Conservation (phyloP, 768 basidiomycete species). For the Agrocybe chaxingu region DNA sequence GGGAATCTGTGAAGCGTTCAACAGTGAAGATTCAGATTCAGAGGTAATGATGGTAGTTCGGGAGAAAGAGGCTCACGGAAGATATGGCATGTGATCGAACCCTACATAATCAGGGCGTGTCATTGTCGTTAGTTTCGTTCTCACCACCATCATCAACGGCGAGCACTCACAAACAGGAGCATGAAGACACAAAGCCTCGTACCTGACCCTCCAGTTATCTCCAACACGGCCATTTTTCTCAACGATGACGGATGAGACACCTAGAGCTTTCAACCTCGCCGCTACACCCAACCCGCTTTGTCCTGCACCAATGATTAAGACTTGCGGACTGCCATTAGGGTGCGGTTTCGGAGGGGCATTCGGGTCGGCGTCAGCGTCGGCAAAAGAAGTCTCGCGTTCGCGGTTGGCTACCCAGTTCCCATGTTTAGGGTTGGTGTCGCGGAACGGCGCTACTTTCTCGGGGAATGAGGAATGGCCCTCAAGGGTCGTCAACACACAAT, state of each 20-base stretch:
- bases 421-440: slow-evolving; percentile 37
- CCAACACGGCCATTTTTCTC: slow-evolving; percentile 56
- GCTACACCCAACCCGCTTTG: slow-evolving; percentile 62
- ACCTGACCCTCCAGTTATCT: slow-evolving; percentile 62
- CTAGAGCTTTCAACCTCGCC: slow-evolving; percentile 56
- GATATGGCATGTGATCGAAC: slow-evolving; percentile 41
- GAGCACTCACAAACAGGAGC: slow-evolving; percentile 42
- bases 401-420: slow-evolving; percentile 47
- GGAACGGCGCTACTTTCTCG: slow-evolving; percentile 37
- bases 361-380: no score
- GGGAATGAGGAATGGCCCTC: slow-evolving; percentile 42
- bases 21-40: no score
- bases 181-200: slow-evolving; percentile 55
- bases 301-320: slow-evolving; percentile 55
- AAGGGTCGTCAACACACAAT: slow-evolving; percentile 49
- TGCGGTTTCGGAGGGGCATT: no score
- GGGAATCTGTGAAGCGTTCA: slow-evolving; percentile 41
- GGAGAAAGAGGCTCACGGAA: slow-evolving; percentile 38
- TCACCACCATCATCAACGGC: slow-evolving; percentile 3
- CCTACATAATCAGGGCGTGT: slow-evolving; percentile 13
- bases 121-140: slow-evolving; percentile 13
- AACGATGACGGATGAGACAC: slow-evolving; percentile 49
- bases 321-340: slow-evolving; percentile 41
- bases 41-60: no score
- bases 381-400: slow-evolving; percentile 36